Evolutionary conservation across 345 rosid genomes (phyloP).

Genomic region (Microcos paniculata): DNA sequence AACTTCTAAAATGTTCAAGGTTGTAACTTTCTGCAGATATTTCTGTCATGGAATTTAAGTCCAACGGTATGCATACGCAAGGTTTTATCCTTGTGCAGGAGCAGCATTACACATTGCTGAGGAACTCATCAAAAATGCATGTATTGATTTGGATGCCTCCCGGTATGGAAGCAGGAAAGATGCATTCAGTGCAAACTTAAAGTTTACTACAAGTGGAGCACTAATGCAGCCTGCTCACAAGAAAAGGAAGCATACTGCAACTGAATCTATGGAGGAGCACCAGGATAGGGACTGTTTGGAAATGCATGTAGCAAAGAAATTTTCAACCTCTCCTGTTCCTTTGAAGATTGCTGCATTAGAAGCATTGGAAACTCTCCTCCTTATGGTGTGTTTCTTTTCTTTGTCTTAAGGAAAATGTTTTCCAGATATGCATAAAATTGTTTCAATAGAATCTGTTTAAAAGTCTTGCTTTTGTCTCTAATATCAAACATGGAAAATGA

Average conservation of each 20-base stretch:
- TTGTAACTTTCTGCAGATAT: not conserved
- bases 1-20: not conserved
- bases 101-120: conserved; percentile 8
- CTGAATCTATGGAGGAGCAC: not conserved
- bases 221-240: not conserved
- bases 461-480: too few relatives aligned
- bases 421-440: not conserved
- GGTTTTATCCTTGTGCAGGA: conserved; percentile 4
- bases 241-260: not conserved
- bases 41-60: not conserved
- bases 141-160: conserved; percentile 4
- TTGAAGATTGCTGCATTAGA: conserved; percentile 8
- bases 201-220: not conserved
- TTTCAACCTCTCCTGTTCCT: not conserved
- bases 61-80: not conserved
- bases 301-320: not conserved
- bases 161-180: not conserved
- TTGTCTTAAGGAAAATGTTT: not conserved
- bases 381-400: not conserved
- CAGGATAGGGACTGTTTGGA: not conserved
- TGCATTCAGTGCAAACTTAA: not conserved
- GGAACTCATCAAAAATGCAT: conserved; percentile 6
- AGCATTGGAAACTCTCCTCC: not conserved
- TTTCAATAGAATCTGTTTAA: too few relatives aligned
- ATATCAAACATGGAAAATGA: too few relatives aligned